Conservation (phyloP, 306 rosid genomes). For the Chamaecrista fasciculata region DNA sequence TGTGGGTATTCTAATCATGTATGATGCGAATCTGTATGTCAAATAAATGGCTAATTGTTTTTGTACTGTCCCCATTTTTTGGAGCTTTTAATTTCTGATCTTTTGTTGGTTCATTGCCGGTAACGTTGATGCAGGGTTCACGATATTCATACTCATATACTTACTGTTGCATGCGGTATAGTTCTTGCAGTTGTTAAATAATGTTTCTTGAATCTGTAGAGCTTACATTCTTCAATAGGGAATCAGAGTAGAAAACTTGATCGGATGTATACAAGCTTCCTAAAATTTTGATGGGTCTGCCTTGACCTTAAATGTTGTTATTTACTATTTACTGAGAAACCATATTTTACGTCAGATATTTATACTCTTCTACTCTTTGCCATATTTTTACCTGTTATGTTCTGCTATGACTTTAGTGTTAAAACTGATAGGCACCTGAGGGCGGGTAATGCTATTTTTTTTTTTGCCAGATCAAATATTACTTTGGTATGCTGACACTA, state of each 20-base stretch:
- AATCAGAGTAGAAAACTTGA: slow-evolving; percentile 1
- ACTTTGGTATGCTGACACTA: too few relatives aligned
- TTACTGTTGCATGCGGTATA: neutral
- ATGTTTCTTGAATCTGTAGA: slow-evolving; percentile 21
- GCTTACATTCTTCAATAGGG: slow-evolving; percentile 23
- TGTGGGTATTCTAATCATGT: neutral
- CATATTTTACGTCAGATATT: slow-evolving; percentile 1
- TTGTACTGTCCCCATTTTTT: neutral
- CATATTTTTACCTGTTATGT: neutral
- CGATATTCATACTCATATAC: neutral
- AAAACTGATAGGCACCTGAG: neutral
- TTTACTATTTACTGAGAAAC: slow-evolving; percentile 3
- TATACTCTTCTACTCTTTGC: neutral
- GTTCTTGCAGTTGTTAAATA: slow-evolving; percentile 15
- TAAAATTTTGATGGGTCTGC: slow-evolving; percentile 32
- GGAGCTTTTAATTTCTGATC: slow-evolving; percentile 9
- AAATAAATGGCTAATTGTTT: neutral
- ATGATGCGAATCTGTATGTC: neutral
- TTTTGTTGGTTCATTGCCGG: slow-evolving; percentile 10
- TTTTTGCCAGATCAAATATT: too few relatives aligned
- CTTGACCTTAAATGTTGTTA: neutral
- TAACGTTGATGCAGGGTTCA: slow-evolving; percentile 34
- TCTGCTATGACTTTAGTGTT: neutral
- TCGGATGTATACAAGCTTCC: slow-evolving; percentile 28
- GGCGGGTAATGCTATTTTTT: too few relatives aligned